Conservation (phyloP, 805 yeast genomes). For the Myxozyma lipomycoides region DNA sequence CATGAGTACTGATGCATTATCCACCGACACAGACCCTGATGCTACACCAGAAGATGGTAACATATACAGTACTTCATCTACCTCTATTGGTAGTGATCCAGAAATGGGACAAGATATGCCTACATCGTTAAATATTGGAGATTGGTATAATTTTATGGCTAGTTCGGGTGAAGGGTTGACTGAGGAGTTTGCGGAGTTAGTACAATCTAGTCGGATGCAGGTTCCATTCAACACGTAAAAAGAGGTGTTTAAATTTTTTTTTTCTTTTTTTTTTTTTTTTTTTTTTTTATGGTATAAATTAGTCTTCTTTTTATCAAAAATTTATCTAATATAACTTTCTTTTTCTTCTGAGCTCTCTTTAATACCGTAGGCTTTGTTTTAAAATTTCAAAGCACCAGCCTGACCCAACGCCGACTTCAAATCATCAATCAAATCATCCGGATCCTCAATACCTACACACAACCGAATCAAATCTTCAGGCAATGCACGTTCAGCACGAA, state of each 20-base stretch:
- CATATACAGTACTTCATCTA: not conserved
- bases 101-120: slow-evolving; percentile 31
- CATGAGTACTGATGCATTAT: slow-evolving; percentile 1
- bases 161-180: slow-evolving; percentile 9
- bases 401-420: slow-evolving; percentile 62
- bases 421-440: slow-evolving; percentile 77
- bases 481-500: slow-evolving; percentile 80
- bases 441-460: slow-evolving; percentile 86
- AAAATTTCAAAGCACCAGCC: slow-evolving; percentile 51
- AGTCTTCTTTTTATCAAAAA: not conserved
- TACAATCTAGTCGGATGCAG: slow-evolving; percentile 11
- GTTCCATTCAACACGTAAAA: not conserved
- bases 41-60: slow-evolving; percentile 3
- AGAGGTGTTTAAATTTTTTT: not conserved
- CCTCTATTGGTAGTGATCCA: not conserved
- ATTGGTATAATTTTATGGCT: slow-evolving; percentile 41
- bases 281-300: not conserved
- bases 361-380: not conserved
- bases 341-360: not conserved
- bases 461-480: slow-evolving; percentile 89
- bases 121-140: slow-evolving; percentile 37
- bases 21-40: slow-evolving; percentile 6
- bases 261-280: not conserved
- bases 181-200: slow-evolving; percentile 19
- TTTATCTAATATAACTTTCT: not conserved